Evolutionary conservation across 108 stramenopile genomes (phyloP).

Genomic region (Nitzschia inconspicua): DNA sequence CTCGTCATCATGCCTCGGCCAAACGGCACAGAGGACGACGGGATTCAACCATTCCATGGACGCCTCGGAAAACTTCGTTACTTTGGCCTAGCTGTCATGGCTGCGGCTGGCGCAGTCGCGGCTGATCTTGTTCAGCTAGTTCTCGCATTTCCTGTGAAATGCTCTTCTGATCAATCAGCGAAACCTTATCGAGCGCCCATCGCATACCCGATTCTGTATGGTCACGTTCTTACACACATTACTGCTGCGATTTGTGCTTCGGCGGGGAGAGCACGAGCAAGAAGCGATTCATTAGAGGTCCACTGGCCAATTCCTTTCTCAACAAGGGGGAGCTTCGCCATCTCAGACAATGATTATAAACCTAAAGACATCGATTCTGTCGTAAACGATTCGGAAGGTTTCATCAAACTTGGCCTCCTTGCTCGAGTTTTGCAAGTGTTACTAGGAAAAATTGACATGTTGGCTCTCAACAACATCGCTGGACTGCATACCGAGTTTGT

Average conservation of each 20-base stretch:
- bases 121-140: conserved; percentile 76
- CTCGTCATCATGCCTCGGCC: conserved; percentile 63
- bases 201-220: conserved; percentile 67
- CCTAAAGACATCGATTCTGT: conserved; percentile 40
- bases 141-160: conserved; percentile 58
- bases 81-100: conserved; percentile 73
- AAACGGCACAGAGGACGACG: conserved; percentile 46
- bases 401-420: conserved; percentile 68
- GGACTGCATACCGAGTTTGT: conserved; percentile 14
- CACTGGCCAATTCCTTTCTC: conserved; percentile 50
- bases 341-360: conserved; percentile 6
- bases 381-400: conserved; percentile 60
- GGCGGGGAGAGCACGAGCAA: conserved; percentile 63
- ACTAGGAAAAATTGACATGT: conserved; percentile 42
- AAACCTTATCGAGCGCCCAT: conserved; percentile 54
- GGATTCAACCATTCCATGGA: conserved; percentile 76
- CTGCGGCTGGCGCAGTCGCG: conserved; percentile 71
- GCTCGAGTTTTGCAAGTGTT: conserved; percentile 71
- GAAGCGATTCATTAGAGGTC: conserved; percentile 46
- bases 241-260: conserved; percentile 71
- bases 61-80: conserved; percentile 73
- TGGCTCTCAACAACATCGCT: conserved; percentile 13
- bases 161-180: conserved; percentile 6
- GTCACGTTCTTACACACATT: conserved; percentile 80
- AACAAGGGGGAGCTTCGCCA: conserved; percentile 29